These are phyloP conservation scores for Ogataea henricii DNA, from an alignment of 805 yeast species.

Conservation along the genomic window DNA sequence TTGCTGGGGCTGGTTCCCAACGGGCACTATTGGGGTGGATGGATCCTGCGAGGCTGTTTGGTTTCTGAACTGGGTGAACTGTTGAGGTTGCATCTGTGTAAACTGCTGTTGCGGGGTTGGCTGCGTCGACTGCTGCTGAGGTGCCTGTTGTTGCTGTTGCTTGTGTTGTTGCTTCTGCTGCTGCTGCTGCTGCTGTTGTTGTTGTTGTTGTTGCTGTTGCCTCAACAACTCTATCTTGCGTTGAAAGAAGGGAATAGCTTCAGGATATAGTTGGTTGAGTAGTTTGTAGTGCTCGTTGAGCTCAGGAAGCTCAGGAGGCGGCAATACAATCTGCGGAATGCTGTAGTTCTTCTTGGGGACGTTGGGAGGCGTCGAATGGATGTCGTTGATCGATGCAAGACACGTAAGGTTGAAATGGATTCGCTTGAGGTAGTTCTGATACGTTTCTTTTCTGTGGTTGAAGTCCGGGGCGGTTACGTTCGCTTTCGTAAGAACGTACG, in stretches of 20 bases:
- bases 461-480: slow-evolving; percentile 26
- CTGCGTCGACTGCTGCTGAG: slow-evolving; percentile 12
- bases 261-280: slow-evolving; percentile 48
- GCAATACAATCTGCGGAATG: slow-evolving; percentile 50
- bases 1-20: slow-evolving; percentile 1
- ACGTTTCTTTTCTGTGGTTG: slow-evolving; percentile 31
- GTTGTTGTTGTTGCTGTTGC: slow-evolving; percentile 29
- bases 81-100: slow-evolving; percentile 15
- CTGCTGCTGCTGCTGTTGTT: slow-evolving; percentile 10
- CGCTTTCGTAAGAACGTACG: slow-evolving; percentile 26
- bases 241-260: slow-evolving; percentile 40
- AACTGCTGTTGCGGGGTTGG: slow-evolving; percentile 16
- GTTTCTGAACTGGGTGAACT: slow-evolving; percentile 20
- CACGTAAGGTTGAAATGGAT: slow-evolving; percentile 39
- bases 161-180: slow-evolving; percentile 12
- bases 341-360: slow-evolving; percentile 31
- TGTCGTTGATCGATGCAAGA: slow-evolving; percentile 40
- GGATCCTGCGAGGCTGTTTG: slow-evolving; percentile 17
- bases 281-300: slow-evolving; percentile 45
- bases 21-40: slow-evolving; percentile 7
- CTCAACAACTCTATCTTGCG: slow-evolving; percentile 29
- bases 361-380: slow-evolving; percentile 33
- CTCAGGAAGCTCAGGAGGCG: slow-evolving; percentile 60
- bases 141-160: slow-evolving; percentile 12
- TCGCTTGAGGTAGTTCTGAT: slow-evolving; percentile 38